Evolutionary conservation across 2,329 filamentous ascomycete species (phyloP).

Genomic region (Plenodomus biglobosus): DNA sequence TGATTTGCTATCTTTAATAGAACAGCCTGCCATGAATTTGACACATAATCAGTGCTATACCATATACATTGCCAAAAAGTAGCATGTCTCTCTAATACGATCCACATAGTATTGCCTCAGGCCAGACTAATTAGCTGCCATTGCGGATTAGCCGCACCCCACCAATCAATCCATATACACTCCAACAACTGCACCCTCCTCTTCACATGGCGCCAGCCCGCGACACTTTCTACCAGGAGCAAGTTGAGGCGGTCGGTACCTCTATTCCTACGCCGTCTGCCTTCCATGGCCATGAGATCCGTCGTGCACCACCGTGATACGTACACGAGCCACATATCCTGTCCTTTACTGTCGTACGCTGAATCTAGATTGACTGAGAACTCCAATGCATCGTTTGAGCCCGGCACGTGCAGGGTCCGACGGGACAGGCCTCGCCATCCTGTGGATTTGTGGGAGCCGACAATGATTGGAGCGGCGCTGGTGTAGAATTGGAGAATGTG

Average conservation of each 20-base stretch:
- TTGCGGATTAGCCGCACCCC: not conserved
- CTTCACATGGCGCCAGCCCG: slow-evolving; percentile 1
- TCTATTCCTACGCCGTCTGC: not conserved
- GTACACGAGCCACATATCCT: not conserved
- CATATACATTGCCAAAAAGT: too few relatives aligned
- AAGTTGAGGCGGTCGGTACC: not conserved
- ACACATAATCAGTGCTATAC: too few relatives aligned
- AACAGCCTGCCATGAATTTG: too few relatives aligned
- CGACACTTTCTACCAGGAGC: slow-evolving; percentile 3
- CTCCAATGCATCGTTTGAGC: not conserved
- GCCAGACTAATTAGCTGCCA: slow-evolving; percentile 4
- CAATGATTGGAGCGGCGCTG: slow-evolving; percentile 4
- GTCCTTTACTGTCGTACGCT: not conserved
- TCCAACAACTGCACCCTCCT: slow-evolving; percentile 1
- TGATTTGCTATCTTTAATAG: too few relatives aligned
- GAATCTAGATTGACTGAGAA: slow-evolving; percentile 1
- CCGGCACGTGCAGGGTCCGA: not conserved
- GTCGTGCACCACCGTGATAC: slow-evolving; percentile 1
- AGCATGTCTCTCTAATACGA: not conserved
- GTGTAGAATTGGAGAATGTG: slow-evolving; percentile 10
- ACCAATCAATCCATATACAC: not conserved
- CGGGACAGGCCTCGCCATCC: not conserved
- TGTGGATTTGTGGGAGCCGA: not conserved
- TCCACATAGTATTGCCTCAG: not conserved
- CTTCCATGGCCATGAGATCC: not conserved